These are phyloP conservation scores for Rhizoclosmatium sp. DNA, from an alignment of 192 early-diverging fungal genomes.

Conservation along the genomic window DNA sequence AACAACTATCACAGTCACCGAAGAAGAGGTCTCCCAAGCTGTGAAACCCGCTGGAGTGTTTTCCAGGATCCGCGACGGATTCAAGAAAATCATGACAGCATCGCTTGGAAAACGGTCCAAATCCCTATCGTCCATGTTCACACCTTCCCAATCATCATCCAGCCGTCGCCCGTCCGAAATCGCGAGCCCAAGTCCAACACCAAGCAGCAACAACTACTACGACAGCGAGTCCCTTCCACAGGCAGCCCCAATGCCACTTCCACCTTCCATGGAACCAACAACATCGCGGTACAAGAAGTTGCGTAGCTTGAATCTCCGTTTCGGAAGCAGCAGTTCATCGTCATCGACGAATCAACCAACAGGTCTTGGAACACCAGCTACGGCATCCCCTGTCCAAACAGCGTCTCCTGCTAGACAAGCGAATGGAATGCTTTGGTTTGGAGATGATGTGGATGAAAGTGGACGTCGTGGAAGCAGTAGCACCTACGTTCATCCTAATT, in stretches of 20 bases:
- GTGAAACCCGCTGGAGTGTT: conserved; percentile 66
- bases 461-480: neutral
- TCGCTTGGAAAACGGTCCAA: conserved; percentile 11
- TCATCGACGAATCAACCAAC: neutral
- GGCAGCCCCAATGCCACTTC: neutral
- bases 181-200: neutral
- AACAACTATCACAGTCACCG: conserved; percentile 72
- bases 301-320: neutral
- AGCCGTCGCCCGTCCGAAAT: neutral
- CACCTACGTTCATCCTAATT: no score
- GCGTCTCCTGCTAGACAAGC: neutral
- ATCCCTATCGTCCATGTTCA: conserved; percentile 19
- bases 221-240: neutral
- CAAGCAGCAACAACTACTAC: neutral
- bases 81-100: conserved; percentile 17
- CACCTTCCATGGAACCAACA: neutral
- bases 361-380: neutral
- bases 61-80: conserved; percentile 29
- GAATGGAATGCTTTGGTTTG: neutral
- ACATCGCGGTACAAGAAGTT: neutral
- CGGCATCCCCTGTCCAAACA: neutral
- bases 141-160: neutral
- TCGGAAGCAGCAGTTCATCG: neutral
- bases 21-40: conserved; percentile 79
- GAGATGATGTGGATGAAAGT: neutral